phyloP scores from a whole-genome alignment of 768 basidiomycete species.

The Lactifluus piperatus region DNA sequence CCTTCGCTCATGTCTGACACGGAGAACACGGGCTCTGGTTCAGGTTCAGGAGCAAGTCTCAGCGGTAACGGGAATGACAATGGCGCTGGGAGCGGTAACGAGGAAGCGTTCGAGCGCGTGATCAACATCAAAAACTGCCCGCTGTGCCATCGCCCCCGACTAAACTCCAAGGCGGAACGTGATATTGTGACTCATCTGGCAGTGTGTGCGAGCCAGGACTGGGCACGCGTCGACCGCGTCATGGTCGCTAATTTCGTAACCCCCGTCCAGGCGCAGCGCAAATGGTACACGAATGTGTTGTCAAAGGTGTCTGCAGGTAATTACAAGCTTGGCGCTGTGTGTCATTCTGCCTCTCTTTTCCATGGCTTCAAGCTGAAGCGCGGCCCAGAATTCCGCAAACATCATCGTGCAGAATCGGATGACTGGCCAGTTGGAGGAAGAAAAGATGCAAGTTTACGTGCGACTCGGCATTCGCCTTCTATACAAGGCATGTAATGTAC shows the following conservation, averaged over 20 bases:
- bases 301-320: conserved; percentile 79
- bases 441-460: conserved; percentile 97
- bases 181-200: conserved; percentile 98
- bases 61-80: not conserved
- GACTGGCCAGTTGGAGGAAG: conserved; percentile 90
- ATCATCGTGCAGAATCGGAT: conserved; percentile 94
- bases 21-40: conserved; percentile 30
- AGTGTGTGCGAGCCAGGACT: conserved; percentile 89
- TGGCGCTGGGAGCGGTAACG: conserved; percentile 21
- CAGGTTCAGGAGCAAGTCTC: conserved; percentile 19
- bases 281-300: conserved; percentile 92
- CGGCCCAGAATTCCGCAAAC: conserved; percentile 81
- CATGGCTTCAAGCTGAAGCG: not conserved
- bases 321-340: conserved; percentile 83
- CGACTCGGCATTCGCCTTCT: too few species aligned
- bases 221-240: conserved; percentile 81
- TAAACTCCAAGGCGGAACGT: conserved; percentile 81
- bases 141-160: conserved; percentile 78
- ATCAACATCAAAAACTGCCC: conserved; percentile 96
- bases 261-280: conserved; percentile 88
- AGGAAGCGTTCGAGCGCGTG: conserved; percentile 62
- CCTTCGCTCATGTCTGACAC: conserved; percentile 38
- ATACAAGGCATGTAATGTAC: too few species aligned
- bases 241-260: conserved; percentile 94
- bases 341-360: conserved; percentile 26